phyloP scores from a whole-genome alignment of 176 grass and related monocot species.

The Zoysia japonica region DNA sequence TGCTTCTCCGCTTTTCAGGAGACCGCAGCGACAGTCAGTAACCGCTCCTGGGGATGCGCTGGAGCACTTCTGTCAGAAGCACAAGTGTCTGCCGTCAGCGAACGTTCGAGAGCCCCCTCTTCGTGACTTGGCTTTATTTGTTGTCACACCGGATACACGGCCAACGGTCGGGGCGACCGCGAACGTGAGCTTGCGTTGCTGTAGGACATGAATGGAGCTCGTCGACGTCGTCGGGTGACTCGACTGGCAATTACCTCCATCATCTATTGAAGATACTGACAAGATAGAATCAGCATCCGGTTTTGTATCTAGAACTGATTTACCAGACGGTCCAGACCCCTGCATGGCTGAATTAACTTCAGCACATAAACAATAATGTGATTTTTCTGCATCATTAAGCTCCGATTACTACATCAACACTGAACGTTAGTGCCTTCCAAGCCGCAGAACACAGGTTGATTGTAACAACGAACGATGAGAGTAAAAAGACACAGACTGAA shows the following conservation, averaged over 20 bases:
- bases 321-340: not conserved
- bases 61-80: not conserved
- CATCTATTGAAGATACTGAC: not conserved
- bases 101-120: conserved; percentile 2
- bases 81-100: not conserved
- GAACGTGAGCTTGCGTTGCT: not conserved
- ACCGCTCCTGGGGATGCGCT: not conserved
- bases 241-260: not conserved
- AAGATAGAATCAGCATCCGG: not conserved
- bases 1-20: conserved; percentile 27
- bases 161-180: not conserved
- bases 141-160: not conserved
- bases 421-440: too few relatives aligned
- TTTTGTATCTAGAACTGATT: not conserved
- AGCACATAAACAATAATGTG: not conserved
- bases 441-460: not conserved
- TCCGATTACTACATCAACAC: not conserved
- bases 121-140: conserved; percentile 2
- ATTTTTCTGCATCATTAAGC: not conserved
- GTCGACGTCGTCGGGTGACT: not conserved
- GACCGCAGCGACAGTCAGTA: not conserved
- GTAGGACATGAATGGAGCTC: not conserved
- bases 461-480: not conserved
- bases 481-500: not conserved
- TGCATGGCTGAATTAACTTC: not conserved